phyloP scores from a whole-genome alignment of 257 asterid genomes.

The Gentiana straminea region DNA sequence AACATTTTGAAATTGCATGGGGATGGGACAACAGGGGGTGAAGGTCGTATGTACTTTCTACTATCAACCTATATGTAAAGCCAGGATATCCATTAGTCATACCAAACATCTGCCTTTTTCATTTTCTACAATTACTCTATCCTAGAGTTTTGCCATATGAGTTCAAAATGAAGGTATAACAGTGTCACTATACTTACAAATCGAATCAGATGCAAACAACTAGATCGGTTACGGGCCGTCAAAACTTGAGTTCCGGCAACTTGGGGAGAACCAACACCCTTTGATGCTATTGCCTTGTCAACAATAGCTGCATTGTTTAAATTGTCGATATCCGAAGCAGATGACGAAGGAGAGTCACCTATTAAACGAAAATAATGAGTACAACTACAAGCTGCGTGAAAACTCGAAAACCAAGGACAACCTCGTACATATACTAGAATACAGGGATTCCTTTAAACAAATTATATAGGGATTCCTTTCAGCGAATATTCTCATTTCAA shows the following conservation, averaged over 20 bases:
- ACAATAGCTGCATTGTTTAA: slow-evolving; percentile 60
- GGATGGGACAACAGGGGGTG: too few relatives aligned
- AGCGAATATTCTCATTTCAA: not conserved
- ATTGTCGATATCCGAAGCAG: slow-evolving; percentile 96
- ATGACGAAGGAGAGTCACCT: slow-evolving; percentile 99
- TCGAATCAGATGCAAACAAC: slow-evolving; percentile 25
- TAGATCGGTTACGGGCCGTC: slow-evolving; percentile 26
- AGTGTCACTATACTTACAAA: slow-evolving; percentile 24
- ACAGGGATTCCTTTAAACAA: not conserved
- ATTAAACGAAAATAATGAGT: slow-evolving; percentile 4
- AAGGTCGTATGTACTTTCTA: not conserved
- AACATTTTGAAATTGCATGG: too few relatives aligned
- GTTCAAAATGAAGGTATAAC: slow-evolving; percentile 4
- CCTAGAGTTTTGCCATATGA: not conserved
- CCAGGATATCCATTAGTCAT: too few relatives aligned
- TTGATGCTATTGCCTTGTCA: slow-evolving; percentile 59
- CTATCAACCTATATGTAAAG: too few relatives aligned
- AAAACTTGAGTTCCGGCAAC: slow-evolving; percentile 31
- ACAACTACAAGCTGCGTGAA: slow-evolving; percentile 1
- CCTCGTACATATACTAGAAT: not conserved
- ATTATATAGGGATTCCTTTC: not conserved
- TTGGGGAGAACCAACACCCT: slow-evolving; percentile 51
- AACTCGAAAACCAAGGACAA: not conserved
- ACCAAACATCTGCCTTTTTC: too few relatives aligned
- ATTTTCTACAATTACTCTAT: too few relatives aligned